phyloP scores from a whole-genome alignment of 805 yeast genomes.

The Jamesozyma hellenica region DNA sequence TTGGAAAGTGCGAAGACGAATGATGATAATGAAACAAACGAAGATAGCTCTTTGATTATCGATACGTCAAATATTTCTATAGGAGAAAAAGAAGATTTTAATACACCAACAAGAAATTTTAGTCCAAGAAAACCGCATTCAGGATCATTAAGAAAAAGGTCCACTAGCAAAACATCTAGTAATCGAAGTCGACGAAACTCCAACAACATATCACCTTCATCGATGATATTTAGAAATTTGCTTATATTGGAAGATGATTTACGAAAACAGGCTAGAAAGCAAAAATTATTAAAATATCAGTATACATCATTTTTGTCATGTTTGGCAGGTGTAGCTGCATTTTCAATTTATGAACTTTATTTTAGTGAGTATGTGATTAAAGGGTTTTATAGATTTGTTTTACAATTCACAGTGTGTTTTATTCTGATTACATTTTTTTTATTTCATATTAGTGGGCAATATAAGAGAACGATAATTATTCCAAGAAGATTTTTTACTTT shows the following conservation, averaged over 20 bases:
- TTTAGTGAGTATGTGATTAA: conserved; percentile 25
- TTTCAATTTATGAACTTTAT: conserved; percentile 33
- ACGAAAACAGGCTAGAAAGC: conserved; percentile 69
- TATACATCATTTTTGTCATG: conserved; percentile 33
- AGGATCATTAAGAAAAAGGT: conserved; percentile 10
- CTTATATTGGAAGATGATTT: conserved; percentile 78
- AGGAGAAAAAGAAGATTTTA: too few species aligned
- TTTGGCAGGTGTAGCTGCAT: conserved; percentile 34
- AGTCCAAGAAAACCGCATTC: not conserved
- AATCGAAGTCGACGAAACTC: conserved; percentile 18
- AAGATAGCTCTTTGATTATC: not conserved
- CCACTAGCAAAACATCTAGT: conserved; percentile 25
- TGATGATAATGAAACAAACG: not conserved
- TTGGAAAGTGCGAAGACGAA: not conserved
- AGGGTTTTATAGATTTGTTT: conserved; percentile 31
- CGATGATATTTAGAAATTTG: conserved; percentile 71
- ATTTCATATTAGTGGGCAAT: conserved; percentile 84
- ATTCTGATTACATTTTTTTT: conserved; percentile 55
- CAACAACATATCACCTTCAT: conserved; percentile 39
- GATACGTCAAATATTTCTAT: not conserved
- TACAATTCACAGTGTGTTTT: conserved; percentile 9
- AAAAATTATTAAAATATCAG: conserved; percentile 47
- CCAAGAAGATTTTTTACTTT: conserved; percentile 70
- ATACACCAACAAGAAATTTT: not conserved
- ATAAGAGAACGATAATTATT: conserved; percentile 68